phyloP scores from a whole-genome alignment of 108 stramenopile species.

The Pseudonitzschia delicatissima region DNA sequence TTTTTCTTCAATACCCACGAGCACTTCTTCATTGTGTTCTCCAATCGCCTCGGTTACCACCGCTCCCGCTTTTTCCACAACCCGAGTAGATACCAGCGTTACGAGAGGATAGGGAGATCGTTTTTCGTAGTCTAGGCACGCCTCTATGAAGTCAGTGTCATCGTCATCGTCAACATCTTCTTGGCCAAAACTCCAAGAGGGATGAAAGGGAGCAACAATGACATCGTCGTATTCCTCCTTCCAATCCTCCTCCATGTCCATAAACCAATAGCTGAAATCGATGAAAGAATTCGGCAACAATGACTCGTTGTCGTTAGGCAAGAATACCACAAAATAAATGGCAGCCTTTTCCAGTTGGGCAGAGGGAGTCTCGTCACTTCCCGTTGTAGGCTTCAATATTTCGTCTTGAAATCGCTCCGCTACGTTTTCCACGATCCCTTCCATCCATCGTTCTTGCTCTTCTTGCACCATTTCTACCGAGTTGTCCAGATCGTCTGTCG shows the following conservation, averaged over 20 bases:
- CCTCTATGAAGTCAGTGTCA: neutral
- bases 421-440: neutral
- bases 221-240: conserved; percentile 48
- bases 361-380: neutral
- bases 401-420: conserved; percentile 25
- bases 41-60: conserved; percentile 55
- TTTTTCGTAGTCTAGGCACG: conserved; percentile 54
- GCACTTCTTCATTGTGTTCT: conserved; percentile 46
- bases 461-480: no score
- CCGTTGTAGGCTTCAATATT: neutral
- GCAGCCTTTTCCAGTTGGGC: conserved; percentile 45
- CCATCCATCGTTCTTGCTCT: neutral
- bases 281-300: neutral
- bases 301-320: neutral
- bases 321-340: conserved; percentile 60
- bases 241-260: conserved; percentile 58
- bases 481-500: neutral
- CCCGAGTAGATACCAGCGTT: conserved; percentile 57
- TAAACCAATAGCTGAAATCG: conserved; percentile 60
- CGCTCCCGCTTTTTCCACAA: conserved; percentile 56
- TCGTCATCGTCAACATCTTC: conserved; percentile 4
- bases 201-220: conserved; percentile 78
- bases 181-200: conserved; percentile 52
- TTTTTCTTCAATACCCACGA: conserved; percentile 16
- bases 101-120: conserved; percentile 66